phyloP scores from a whole-genome alignment of 345 rosid genomes.

The Cochlearia excelsa region DNA sequence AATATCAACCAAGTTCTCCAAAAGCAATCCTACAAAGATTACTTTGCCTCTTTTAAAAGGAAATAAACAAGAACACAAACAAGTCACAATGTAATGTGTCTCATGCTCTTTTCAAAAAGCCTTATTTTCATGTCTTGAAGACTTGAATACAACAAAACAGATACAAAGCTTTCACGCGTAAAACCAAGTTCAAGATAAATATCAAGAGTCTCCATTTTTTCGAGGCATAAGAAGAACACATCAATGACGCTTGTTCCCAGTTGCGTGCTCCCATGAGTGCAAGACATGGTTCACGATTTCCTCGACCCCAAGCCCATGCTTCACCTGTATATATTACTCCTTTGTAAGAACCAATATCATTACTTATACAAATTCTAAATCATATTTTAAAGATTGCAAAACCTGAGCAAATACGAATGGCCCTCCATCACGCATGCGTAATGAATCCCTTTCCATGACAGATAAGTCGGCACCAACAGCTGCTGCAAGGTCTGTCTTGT shows the following conservation, averaged over 20 bases:
- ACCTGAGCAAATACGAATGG: conserved; percentile 97
- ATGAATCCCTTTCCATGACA: conserved; percentile 88
- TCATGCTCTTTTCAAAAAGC: too few relatives aligned
- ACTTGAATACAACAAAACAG: conserved; percentile 26
- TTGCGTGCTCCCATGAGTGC: conserved; percentile 76
- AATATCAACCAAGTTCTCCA: too few relatives aligned
- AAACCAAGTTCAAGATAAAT: conserved; percentile 15
- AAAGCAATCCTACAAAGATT: too few relatives aligned
- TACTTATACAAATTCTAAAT: conserved; percentile 1
- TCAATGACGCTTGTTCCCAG: conserved; percentile 55
- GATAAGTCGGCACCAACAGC: conserved; percentile 85
- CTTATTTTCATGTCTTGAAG: too few relatives aligned
- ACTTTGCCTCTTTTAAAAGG: too few relatives aligned
- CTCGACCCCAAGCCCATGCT: conserved; percentile 76
- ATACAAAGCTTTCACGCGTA: conserved; percentile 16
- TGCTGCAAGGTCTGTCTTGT: conserved; percentile 89
- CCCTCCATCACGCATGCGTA: conserved; percentile 95
- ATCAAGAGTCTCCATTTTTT: conserved; percentile 3
- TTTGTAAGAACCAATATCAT: conserved; percentile 12
- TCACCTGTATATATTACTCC: conserved; percentile 44
- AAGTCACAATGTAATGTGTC: too few relatives aligned
- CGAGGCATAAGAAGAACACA: background rate
- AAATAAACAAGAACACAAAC: too few relatives aligned
- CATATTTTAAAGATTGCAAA: background rate
- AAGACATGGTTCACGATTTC: conserved; percentile 71